These are phyloP conservation scores for Psilocybe tampanensis DNA, from an alignment of 768 basidiomycete genomes.

Conservation along the genomic window DNA sequence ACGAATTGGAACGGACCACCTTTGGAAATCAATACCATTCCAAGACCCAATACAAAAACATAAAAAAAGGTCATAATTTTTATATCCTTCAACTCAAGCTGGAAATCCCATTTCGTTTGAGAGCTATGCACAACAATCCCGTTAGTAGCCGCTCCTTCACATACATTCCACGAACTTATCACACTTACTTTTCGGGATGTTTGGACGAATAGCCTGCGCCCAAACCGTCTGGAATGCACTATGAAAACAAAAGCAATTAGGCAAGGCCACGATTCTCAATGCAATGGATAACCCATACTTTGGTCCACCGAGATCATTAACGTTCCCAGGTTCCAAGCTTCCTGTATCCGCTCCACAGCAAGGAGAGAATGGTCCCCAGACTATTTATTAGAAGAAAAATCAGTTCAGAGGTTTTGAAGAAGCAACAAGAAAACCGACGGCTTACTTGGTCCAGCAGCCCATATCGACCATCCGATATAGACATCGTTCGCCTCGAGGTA, in stretches of 20 bases:
- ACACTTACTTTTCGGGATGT: conserved; percentile 32
- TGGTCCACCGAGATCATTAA: conserved; percentile 39
- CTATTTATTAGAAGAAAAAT: conserved; percentile 17
- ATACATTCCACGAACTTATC: background rate
- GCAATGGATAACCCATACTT: conserved; percentile 26
- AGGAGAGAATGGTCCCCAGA: conserved; percentile 44
- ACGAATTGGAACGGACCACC: background rate
- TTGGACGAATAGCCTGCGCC: conserved; percentile 36
- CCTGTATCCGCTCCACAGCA: conserved; percentile 48
- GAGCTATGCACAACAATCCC: conserved; percentile 2
- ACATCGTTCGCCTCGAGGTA: conserved; percentile 44
- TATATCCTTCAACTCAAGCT: conserved; percentile 12
- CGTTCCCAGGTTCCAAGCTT: conserved; percentile 43
- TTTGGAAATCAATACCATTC: too few species aligned
- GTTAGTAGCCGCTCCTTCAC: background rate
- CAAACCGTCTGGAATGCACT: conserved; percentile 43
- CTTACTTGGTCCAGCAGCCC: conserved; percentile 49
- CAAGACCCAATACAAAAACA: too few species aligned
- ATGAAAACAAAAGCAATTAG: background rate
- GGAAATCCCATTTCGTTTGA: conserved; percentile 22
- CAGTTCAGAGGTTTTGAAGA: background rate
- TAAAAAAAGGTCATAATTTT: too few species aligned
- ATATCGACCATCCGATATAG: conserved; percentile 50
- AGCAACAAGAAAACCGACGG: conserved; percentile 9
- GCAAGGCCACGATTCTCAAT: background rate